Conservation (phyloP, 2,329 filamentous ascomycete species). For the Mariannaea sp. region DNA sequence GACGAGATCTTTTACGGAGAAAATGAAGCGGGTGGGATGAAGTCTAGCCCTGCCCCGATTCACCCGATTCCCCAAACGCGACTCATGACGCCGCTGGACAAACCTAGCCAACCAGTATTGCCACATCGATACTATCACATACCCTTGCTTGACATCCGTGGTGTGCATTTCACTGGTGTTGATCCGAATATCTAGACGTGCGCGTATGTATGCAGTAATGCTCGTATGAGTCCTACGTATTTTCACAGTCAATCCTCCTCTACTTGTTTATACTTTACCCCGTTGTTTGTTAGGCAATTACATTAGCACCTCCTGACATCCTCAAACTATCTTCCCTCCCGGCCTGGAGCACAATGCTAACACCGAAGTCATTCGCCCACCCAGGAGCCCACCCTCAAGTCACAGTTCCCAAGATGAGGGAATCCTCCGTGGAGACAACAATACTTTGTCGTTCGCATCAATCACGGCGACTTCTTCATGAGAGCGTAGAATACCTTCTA, state of each 20-base stretch:
- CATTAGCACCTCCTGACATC: too few relatives aligned
- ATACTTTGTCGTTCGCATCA: not conserved
- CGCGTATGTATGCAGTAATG: too few relatives aligned
- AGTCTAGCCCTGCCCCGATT: slow-evolving; percentile 22
- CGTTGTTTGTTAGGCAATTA: too few relatives aligned
- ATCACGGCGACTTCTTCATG: not conserved
- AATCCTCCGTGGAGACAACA: slow-evolving; percentile 8
- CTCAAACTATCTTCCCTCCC: too few relatives aligned
- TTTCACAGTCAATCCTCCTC: too few relatives aligned
- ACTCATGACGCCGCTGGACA: slow-evolving; percentile 11
- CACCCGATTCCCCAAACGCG: slow-evolving; percentile 12
- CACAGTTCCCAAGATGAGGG: slow-evolving; percentile 7
- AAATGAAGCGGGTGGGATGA: slow-evolving; percentile 22
- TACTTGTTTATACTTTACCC: too few relatives aligned
- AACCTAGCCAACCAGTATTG: not conserved
- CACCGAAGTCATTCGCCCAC: not conserved
- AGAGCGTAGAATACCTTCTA: too few relatives aligned
- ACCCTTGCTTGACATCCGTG: too few relatives aligned
- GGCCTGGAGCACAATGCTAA: not conserved
- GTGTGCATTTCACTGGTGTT: too few relatives aligned
- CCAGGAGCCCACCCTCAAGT: not conserved
- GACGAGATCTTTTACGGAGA: slow-evolving; percentile 22
- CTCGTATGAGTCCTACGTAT: too few relatives aligned
- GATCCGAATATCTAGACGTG: slow-evolving; percentile 5
- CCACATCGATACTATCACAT: too few relatives aligned